Base-by-base conservation (phyloP, 768 basidiomycete species). In the Macrolepiota fuliginosa region DNA sequence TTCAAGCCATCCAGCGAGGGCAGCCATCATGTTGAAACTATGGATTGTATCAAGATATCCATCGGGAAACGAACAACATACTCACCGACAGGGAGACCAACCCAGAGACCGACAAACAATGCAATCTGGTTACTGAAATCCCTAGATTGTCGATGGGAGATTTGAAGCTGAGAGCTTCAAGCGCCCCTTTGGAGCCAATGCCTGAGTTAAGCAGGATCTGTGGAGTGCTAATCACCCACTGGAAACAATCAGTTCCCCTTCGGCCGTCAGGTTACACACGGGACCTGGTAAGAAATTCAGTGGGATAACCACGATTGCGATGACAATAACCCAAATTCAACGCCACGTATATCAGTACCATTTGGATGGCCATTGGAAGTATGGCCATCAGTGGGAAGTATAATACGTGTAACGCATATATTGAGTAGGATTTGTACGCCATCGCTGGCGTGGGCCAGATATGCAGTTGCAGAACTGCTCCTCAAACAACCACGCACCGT, bases 141-240 rank as follows among this genome's bases (percentile, higher is more conserved):
- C 32, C 54, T 46, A 7, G 67, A 15, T 66, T 55, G 52, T 65
- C 37, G 35, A 66, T 29, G 12, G 66, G 27, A 35, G 59, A 45
- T 5, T 10, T 10, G 36, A 67, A 58, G 11, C 59, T 50, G 9
- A 66, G n/a, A 1, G 65, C 51, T 9, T 51, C 37, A 10, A 67
- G 46, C 24, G 54, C 59, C 7, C 37, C 32, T 12, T 56, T 40
- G 24, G 62, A 55, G 1, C 70, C 70, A 49, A 71, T 71, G 59
- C 68, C 68, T 2, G 68, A 69, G 9, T 63, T 56, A 39, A 69
- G 62, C 4, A 69, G 62, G 29, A 72, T 64, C 2, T 67, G 62
- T 0, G 72, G 71, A 0, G 71, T 73, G 13, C 67, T 69, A 52
- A 72, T 68, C 11, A 68, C 66, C 74, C 74, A 11, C 71, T 71